Evolutionary conservation across 495 filamentous ascomycete species (phyloP), one percentile per base, ranked within the genome.

Genomic region (Trichodelitschia bisporula): DNA sequence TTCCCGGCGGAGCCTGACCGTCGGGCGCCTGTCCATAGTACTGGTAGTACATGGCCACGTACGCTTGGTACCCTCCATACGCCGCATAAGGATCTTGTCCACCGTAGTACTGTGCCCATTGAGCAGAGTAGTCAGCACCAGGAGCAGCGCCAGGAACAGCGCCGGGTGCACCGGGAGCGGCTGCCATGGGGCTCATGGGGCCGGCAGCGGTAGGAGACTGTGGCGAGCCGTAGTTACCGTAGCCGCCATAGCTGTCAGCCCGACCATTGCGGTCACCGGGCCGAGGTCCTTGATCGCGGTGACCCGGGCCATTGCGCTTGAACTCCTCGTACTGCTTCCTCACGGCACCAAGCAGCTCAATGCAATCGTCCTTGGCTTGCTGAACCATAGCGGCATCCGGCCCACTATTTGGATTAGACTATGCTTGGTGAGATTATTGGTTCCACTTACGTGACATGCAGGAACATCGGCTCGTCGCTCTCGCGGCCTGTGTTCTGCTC

Each of bases 381-480:
- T 80, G 58, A n/a, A 97, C 84, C 49, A 84, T 73, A 24, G 64
- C 61, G 4, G 77, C 65, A 48, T 91, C 77, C 4, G 84, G 84
- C 0, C 82, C 86, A 38, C 82, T 92, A 55, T 27, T 20, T 10
- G 18, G 3, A n/a, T 16, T 12, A 21, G 17, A n/a, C n/a, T n/a
- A n/a, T n/a, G n/a, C n/a, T n/a, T n/a, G n/a, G n/a, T n/a, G n/a
- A n/a, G n/a, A 12, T 4, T 17, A 28, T 29, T 36, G 8, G 19
- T 13, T 26, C 1, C 4, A 61, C 71, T 49, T 59, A 91, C 82
- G 84, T 76, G 30, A 95, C 80, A 46, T 95, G 83, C 25, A 97
- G 58, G 45, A 75, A 95, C 75, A 97, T 92, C 1, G 74, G 60
- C 41, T 97, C 86, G 27, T 97, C 84, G 37, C 79, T 91, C 52